phyloP scores from a whole-genome alignment of 1,139 yeast genomes.

The Hansenula sp. region DNA sequence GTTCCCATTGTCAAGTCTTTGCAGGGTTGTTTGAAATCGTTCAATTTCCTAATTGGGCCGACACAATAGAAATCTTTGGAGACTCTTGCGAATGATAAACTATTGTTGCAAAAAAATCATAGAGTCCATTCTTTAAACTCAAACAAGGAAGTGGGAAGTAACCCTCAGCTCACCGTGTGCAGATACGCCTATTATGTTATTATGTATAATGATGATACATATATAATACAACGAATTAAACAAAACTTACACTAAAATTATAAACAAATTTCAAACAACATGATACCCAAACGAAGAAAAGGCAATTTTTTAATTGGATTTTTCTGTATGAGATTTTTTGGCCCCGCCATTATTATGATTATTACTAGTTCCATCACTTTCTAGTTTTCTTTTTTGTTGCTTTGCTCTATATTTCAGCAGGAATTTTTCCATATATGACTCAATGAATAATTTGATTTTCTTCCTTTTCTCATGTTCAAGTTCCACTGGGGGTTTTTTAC shows the following conservation, averaged over 20 bases:
- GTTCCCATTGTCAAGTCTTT: background rate
- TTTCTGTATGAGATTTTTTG: background rate
- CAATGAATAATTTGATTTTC: slow-evolving; percentile 65
- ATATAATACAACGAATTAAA: background rate
- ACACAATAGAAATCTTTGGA: slow-evolving; percentile 10
- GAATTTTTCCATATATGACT: slow-evolving; percentile 72
- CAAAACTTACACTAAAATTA: background rate
- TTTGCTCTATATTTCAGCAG: slow-evolving; percentile 45
- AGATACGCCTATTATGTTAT: no score
- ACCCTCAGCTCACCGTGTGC: no score
- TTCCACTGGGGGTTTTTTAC: slow-evolving; percentile 47
- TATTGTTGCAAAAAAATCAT: background rate
- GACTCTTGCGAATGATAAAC: background rate
- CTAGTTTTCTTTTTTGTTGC: slow-evolving; percentile 24
- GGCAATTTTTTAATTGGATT: no score
- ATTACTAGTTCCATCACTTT: slow-evolving; percentile 4
- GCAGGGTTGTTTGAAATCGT: background rate
- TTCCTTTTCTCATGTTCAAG: slow-evolving; percentile 59
- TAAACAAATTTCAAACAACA: background rate
- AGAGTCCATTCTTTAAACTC: background rate
- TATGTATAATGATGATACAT: no score
- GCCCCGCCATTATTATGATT: slow-evolving; percentile 7
- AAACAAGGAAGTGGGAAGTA: no score
- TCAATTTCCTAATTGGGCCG: slow-evolving; percentile 14
- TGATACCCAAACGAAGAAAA: background rate